Evolutionary conservation across 371 early-diverging fungal genomes (phyloP).

Genomic region (Coemansia sp.): DNA sequence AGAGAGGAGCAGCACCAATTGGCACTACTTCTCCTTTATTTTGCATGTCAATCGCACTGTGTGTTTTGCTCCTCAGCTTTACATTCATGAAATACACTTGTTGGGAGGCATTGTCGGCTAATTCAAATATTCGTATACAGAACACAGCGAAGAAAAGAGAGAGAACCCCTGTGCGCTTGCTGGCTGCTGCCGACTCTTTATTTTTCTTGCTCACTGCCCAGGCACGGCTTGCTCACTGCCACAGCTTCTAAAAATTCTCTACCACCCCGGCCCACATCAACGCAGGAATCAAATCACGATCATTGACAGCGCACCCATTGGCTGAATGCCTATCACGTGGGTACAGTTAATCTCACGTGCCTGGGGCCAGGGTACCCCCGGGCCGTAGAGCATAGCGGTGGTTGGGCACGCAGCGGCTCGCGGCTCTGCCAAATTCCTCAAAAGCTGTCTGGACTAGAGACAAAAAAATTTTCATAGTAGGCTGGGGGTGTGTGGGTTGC

Average conservation of each 20-base stretch:
- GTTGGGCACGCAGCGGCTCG: neutral
- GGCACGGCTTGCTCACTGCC: neutral
- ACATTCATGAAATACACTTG: slow-evolving; percentile 41
- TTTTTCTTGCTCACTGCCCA: neutral
- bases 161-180: slow-evolving; percentile 1
- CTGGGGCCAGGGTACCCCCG: slow-evolving; percentile 23
- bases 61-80: slow-evolving; percentile 2
- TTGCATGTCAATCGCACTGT: neutral
- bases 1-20: neutral
- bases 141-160: slow-evolving; percentile 8
- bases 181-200: neutral
- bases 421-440: neutral
- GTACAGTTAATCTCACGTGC: slow-evolving; percentile 39
- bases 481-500: neutral
- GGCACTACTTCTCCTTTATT: neutral
- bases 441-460: neutral
- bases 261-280: slow-evolving; percentile 17
- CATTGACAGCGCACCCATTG: neutral
- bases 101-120: slow-evolving; percentile 48
- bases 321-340: slow-evolving; percentile 21
- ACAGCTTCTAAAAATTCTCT: slow-evolving; percentile 29
- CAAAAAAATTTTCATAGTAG: slow-evolving; percentile 1
- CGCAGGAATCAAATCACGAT: slow-evolving; percentile 24
- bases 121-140: neutral
- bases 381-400: neutral